These are phyloP conservation scores for Ambrosia artemisiifolia DNA, from an alignment of 129 eudicot genomes.

Conservation along the genomic window DNA sequence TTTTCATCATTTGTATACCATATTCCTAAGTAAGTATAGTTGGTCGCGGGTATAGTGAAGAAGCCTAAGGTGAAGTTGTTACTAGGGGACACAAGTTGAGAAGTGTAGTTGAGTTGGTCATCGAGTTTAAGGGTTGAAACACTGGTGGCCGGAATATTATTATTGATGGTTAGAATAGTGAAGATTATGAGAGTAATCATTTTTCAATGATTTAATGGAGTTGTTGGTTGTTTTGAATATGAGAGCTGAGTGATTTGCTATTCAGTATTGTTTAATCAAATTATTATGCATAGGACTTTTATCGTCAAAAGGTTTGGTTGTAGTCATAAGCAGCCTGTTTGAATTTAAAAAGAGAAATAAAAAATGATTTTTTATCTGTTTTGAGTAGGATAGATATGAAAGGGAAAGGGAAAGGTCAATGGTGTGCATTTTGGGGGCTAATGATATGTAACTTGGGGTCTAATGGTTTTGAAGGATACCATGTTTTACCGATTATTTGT, in stretches of 20 bases:
- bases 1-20: constrained; percentile 28
- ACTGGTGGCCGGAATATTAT: constrained; percentile 3
- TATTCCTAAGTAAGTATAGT: constrained; percentile 36
- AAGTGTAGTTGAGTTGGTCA: constrained; percentile 20
- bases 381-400: too few relatives aligned
- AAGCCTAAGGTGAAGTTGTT: constrained; percentile 41
- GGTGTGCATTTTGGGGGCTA: too few relatives aligned
- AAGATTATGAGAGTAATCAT: constrained; percentile 22
- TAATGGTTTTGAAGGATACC: too few relatives aligned
- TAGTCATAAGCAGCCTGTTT: too few relatives aligned
- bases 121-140: constrained; percentile 15
- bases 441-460: too few relatives aligned
- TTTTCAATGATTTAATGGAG: neutral
- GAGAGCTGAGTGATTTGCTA: neutral
- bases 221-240: neutral
- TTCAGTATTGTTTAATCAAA: neutral
- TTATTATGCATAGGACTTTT: too few relatives aligned
- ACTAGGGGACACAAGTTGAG: constrained; percentile 22
- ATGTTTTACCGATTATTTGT: too few relatives aligned
- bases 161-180: constrained; percentile 11
- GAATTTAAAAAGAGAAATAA: too few relatives aligned
- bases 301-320: too few relatives aligned
- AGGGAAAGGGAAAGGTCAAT: too few relatives aligned
- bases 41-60: constrained; percentile 1
- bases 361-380: too few relatives aligned